Base-by-base conservation (phyloP, 2,329 filamentous ascomycete species). In the Alternaria arbusti region DNA sequence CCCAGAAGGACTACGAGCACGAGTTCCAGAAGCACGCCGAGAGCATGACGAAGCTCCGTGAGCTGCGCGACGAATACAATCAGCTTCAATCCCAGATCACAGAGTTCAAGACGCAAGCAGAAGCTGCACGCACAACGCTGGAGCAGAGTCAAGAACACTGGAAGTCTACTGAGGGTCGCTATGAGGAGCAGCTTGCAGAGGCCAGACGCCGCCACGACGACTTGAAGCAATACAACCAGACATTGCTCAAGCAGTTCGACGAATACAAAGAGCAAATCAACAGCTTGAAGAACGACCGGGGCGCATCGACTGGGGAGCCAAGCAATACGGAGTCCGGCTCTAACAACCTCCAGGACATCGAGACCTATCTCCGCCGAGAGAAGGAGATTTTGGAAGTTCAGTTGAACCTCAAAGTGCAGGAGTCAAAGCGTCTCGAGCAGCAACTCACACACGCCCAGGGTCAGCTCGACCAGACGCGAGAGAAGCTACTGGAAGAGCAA, bases 311-410 rank as follows among this genome's bases (percentile, higher is more conserved):
- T 6, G 84, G 87, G 12, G 89, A 91, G 36, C 75, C 79, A 26
- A 80, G 82, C 28, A 83, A 83, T 12, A 74, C 79, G 13, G 85
- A 88, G 54, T 84, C 88, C 36, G 89, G 88, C 44, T 83, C 90
- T 10, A 92, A 93, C 69, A 92, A 92, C 57, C 87, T 97, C 10
- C 91, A 96, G 65, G 95, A 98, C 74, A 88, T 99, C 60, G 96
- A 97, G 81, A 91, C 88, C 65, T 99, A 96, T 79, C 84, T 99
- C 65, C 91, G 95, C 49, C 91, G 93, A 45, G 96, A 99, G 82
- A 99, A 98, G 84, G 96, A 98, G 78, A 98, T 99, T 69, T 87
- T 97, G 9, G 95, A 99, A 72, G 93, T 97, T n/a, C 95, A 98
- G 75, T 92, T 94, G 73, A 94, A 97, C 71, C 85, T 98, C 47